These are phyloP conservation scores for Penicillium coprophilum DNA, from an alignment of 495 filamentous ascomycete species.

Conservation along the genomic window DNA sequence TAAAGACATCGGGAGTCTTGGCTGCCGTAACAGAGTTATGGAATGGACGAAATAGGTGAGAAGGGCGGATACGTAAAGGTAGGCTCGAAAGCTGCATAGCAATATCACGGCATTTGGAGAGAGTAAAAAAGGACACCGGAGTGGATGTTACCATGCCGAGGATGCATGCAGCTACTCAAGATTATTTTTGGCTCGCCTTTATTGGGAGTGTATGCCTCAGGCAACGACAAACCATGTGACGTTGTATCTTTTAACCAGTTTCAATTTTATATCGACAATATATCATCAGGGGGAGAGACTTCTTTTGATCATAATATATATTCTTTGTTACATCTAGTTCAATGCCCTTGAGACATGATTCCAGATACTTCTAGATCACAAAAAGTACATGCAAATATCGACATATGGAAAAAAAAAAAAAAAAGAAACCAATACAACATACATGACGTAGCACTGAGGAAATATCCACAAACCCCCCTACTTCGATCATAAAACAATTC, in stretches of 20 bases:
- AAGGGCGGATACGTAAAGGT: slow-evolving; percentile 15
- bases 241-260: not conserved
- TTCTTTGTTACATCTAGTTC: too few species aligned
- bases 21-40: slow-evolving; percentile 11
- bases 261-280: too few species aligned
- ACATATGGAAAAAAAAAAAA: not conserved
- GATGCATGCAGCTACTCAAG: slow-evolving; percentile 13
- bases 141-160: slow-evolving; percentile 11
- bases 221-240: slow-evolving; percentile 9
- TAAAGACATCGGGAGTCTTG: slow-evolving; percentile 31
- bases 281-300: too few species aligned
- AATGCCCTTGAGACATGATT: too few species aligned
- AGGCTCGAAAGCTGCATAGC: slow-evolving; percentile 30
- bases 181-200: slow-evolving; percentile 18
- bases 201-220: not conserved
- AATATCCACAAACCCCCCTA: not conserved
- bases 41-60: slow-evolving; percentile 19
- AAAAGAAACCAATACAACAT: not conserved
- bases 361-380: too few species aligned
- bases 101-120: slow-evolving; percentile 19
- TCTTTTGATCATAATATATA: too few species aligned
- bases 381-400: too few species aligned
- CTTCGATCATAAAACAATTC: not conserved
- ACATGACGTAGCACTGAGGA: slow-evolving; percentile 15
- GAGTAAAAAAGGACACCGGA: slow-evolving; percentile 3